Evolutionary conservation across 495 filamentous ascomycete species (phyloP).

Genomic region (Peziza echinospora): DNA sequence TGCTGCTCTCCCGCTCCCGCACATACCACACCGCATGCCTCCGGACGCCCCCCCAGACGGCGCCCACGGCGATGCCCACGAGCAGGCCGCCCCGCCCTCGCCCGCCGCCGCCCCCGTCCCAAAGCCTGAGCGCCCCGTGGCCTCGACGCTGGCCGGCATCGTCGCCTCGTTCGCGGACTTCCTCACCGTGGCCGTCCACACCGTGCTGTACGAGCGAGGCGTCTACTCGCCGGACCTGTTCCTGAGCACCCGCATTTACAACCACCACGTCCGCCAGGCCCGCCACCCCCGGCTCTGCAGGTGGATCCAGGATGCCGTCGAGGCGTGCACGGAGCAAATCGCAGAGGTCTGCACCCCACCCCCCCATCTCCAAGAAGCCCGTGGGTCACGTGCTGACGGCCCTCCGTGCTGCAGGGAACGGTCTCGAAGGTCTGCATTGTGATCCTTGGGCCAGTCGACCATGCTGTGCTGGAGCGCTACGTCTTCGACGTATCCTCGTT

Average conservation of each 20-base stretch:
- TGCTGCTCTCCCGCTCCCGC: no score
- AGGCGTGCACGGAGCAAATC: constrained; percentile 53
- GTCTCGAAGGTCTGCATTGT: constrained; percentile 9
- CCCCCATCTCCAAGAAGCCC: constrained; percentile 28
- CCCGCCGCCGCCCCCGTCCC: no score
- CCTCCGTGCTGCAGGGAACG: constrained; percentile 17
- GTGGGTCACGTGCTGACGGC: constrained; percentile 60
- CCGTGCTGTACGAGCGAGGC: constrained; percentile 67
- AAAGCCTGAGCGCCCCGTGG: neutral
- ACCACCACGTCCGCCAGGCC: constrained; percentile 70
- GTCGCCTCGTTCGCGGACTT: constrained; percentile 46
- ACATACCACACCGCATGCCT: no score
- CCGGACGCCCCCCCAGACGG: neutral
- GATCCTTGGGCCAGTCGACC: constrained; percentile 8
- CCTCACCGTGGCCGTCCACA: constrained; percentile 75
- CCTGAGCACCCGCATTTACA: constrained; percentile 62
- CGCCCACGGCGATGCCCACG: neutral
- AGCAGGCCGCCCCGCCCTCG: neutral
- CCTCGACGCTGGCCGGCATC: neutral
- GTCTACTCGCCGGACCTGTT: constrained; percentile 72
- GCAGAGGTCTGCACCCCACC: constrained; percentile 26
- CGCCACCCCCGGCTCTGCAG: constrained; percentile 77
- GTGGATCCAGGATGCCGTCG: constrained; percentile 71
- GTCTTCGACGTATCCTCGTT: constrained; percentile 63
- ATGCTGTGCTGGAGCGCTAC: constrained; percentile 51